phyloP scores from a whole-genome alignment of 73 alveolate genomes.

The Paramecium tetraurelia region DNA sequence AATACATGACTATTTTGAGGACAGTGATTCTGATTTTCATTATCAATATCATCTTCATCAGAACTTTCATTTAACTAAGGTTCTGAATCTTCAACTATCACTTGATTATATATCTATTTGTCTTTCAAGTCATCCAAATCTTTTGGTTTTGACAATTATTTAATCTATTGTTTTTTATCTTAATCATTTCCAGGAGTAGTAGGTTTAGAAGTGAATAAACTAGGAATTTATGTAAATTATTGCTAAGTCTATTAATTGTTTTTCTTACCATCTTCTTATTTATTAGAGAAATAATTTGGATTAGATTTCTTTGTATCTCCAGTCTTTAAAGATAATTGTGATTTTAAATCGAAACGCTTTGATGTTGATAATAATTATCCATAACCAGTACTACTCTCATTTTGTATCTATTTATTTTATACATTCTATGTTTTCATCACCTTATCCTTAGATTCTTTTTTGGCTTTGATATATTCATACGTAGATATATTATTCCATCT shows the following conservation, averaged over 20 bases:
- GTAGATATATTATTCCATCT: background rate
- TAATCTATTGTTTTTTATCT: background rate
- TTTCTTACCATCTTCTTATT: background rate
- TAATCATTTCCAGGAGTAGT: constrained; percentile 24
- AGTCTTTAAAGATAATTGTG: constrained; percentile 1
- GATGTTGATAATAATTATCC: constrained; percentile 47
- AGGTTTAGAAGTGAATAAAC: constrained; percentile 27
- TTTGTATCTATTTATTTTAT: background rate
- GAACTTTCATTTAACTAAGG: constrained; percentile 20
- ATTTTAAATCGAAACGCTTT: constrained; percentile 30
- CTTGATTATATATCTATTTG: background rate
- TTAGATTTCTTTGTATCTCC: background rate
- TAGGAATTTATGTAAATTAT: constrained; percentile 34
- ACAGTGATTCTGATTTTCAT: background rate
- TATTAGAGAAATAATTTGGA: background rate
- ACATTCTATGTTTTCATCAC: background rate
- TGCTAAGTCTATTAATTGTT: background rate
- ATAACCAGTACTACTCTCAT: background rate
- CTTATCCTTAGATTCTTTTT: background rate
- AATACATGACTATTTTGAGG: background rate
- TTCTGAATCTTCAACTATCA: constrained; percentile 15
- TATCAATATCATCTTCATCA: background rate
- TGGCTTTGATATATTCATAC: background rate
- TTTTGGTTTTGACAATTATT: background rate
- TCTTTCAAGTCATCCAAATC: constrained; percentile 22